phyloP scores from a whole-genome alignment of 1,284 basidiomycete species.

The Fomitopsis betulina region DNA sequence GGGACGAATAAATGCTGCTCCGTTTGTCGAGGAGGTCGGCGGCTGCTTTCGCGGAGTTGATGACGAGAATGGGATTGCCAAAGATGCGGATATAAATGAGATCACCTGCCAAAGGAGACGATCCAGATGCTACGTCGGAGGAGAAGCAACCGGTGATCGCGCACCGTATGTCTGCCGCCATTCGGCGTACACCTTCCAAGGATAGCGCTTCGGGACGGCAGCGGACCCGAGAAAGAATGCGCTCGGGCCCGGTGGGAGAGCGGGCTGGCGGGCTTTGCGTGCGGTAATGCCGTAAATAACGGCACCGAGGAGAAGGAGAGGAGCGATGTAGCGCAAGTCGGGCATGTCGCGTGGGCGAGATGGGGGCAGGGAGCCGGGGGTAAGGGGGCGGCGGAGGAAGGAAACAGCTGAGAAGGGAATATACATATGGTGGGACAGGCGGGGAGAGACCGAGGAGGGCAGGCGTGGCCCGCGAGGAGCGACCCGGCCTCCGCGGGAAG shows the following conservation, averaged over 20 bases:
- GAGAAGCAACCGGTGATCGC: slow-evolving; percentile 5
- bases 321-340: background rate
- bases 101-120: slow-evolving; percentile 9
- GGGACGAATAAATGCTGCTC: slow-evolving; percentile 44
- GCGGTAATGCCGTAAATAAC: slow-evolving; percentile 2
- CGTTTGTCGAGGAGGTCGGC: slow-evolving; percentile 51
- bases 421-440: background rate
- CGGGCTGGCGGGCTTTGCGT: slow-evolving; percentile 18
- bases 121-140: background rate
- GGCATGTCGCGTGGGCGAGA: background rate
- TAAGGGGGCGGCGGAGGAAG: background rate
- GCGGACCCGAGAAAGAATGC: slow-evolving; percentile 32
- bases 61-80: slow-evolving; percentile 14
- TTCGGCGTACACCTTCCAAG: slow-evolving; percentile 43
- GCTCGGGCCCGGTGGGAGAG: slow-evolving; percentile 43
- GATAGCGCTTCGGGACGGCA: slow-evolving; percentile 33
- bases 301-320: background rate
- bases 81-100: slow-evolving; percentile 31
- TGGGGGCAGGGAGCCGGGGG: too few relatives aligned
- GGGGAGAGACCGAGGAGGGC: background rate
- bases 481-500: background rate
- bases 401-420: background rate
- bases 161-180: slow-evolving; percentile 44
- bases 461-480: background rate
- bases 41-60: slow-evolving; percentile 37